Percentiles rank a stretch among this genome's conserved stretches.
These are phyloP conservation scores for Fermentozyma sake DNA, from an alignment of 1,139 yeast genomes.

Conservation along the genomic window DNA sequence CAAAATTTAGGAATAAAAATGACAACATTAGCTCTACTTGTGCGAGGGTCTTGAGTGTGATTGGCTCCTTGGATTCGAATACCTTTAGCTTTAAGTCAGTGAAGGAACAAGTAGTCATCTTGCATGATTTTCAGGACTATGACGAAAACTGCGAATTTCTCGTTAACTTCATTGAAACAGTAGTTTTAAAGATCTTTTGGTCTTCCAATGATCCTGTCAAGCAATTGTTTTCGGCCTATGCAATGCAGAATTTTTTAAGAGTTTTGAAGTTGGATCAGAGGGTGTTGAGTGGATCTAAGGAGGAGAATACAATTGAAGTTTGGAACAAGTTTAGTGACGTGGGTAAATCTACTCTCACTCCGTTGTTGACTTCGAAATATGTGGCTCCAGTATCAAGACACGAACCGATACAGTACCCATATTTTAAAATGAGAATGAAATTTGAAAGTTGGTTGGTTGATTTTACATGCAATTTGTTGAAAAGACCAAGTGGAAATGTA, in stretches of 20 bases:
- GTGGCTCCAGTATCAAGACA: conserved; percentile 48
- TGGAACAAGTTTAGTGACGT: conserved; percentile 68
- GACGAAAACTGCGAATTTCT: conserved; percentile 63
- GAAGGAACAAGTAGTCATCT: conserved; percentile 42
- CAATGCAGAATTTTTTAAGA: conserved; percentile 81
- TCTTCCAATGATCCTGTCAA: conserved; percentile 85
- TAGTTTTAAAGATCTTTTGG: conserved; percentile 77
- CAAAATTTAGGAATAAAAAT: conserved; percentile 49
- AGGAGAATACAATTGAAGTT: conserved; percentile 24
- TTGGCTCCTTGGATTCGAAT: conserved; percentile 77
- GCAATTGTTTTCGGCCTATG: conserved; percentile 80
- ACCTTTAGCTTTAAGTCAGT: conserved; percentile 49
- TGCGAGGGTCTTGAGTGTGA: conserved; percentile 64
- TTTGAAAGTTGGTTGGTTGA: conserved; percentile 64
- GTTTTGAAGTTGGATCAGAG: conserved; percentile 52
- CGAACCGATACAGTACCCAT: conserved; percentile 31
- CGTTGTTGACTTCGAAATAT: conserved; percentile 71
- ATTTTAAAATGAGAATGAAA: conserved; percentile 30
- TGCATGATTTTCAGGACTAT: conserved; percentile 59
- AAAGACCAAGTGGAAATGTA: conserved; percentile 26
- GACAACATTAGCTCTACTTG: conserved; percentile 53
- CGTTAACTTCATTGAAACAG: conserved; percentile 59
- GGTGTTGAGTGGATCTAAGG: conserved; percentile 21
- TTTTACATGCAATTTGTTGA: conserved; percentile 62
- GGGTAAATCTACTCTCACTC: conserved; percentile 71